These are phyloP conservation scores for Podospora appendiculata DNA, from an alignment of 495 filamentous ascomycete species.

Conservation along the genomic window DNA sequence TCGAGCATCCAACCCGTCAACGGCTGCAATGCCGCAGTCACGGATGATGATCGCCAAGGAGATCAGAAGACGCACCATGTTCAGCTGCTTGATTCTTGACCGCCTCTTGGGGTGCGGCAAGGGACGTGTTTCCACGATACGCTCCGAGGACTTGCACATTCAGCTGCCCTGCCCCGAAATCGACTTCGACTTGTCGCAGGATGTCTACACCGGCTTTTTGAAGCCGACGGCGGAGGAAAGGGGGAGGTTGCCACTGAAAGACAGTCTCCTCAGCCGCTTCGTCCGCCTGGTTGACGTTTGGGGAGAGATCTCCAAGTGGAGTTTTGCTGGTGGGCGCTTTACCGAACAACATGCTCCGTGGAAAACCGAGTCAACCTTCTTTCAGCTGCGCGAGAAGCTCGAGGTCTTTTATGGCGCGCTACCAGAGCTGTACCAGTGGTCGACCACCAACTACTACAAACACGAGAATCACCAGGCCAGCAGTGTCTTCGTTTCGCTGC, in stretches of 20 bases:
- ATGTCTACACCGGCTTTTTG: conserved; percentile 52
- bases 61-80: conserved; percentile 74
- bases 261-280: conserved; percentile 64
- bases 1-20: conserved; percentile 8
- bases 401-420: conserved; percentile 58
- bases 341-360: conserved; percentile 54
- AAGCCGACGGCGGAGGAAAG: conserved; percentile 17
- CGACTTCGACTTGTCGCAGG: conserved; percentile 59
- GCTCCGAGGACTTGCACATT: conserved; percentile 57
- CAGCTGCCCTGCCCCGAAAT: conserved; percentile 61
- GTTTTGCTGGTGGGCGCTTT: conserved; percentile 63
- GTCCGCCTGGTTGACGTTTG: conserved; percentile 73
- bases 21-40: conserved; percentile 13
- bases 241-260: conserved; percentile 35
- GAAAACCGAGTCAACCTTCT: conserved; percentile 55
- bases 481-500: conserved; percentile 68
- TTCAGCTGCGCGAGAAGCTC: conserved; percentile 51
- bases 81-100: conserved; percentile 79
- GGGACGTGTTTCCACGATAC: conserved; percentile 62
- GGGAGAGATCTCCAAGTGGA: conserved; percentile 70
- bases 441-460: conserved; percentile 65
- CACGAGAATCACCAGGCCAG: conserved; percentile 71
- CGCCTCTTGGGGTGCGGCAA: conserved; percentile 71
- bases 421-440: conserved; percentile 64
- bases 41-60: conserved; percentile 64